Evolutionary conservation across 306 rosid genomes (phyloP), one percentile per base, ranked within the genome.

Genomic region (Acacia confusa): DNA sequence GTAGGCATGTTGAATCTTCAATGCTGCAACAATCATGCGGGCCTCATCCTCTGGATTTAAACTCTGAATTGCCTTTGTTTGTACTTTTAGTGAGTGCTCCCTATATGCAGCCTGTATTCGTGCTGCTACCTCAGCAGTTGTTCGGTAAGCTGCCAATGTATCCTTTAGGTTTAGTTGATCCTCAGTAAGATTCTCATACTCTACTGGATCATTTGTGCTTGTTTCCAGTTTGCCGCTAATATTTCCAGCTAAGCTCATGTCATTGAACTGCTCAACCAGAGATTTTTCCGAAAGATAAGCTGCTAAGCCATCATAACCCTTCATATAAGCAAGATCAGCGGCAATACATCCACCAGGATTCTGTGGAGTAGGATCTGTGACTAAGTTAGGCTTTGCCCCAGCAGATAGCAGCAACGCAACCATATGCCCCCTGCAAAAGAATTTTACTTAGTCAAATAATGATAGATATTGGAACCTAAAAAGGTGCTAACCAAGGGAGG

Each of bases 1-100:
- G 76, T 85, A 96, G 80, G 98, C 99, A 89, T 96, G 99, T 68
- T 96, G 99, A 87, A 96, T 96, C 87, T 82, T 93, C 99, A 96
- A 78, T 86, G 99, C 99, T 50, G 99, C 98, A 80, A 96, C 76
- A 52, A 96, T 96, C 57, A 69, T 67, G 28, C 90, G 97, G 57
- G 98, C 98, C 88, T 96, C 94, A 66, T 40, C 90, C 91, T 93
- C 98, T 0, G 97, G 91, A 74, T 8, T 69, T 30, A 64, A 71
- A 72, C 38, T 19, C 76, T 85, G 77, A 84, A 96, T 70, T 4
- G 82, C 85, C 48, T 71, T 38, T 16, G 90, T 70, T 53, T 77
- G 85, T 79, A 85, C 61, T 84, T 92, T 93, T 17, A 92, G 79
- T 6, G 97, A 69, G 74, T 70, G 95, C 82, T 93, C 94, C 87